A percentile compares a stretch with the other conserved stretches of the same genome.
phyloP scores from a whole-genome alignment of 805 yeast species.

The Candida stauntonica region DNA sequence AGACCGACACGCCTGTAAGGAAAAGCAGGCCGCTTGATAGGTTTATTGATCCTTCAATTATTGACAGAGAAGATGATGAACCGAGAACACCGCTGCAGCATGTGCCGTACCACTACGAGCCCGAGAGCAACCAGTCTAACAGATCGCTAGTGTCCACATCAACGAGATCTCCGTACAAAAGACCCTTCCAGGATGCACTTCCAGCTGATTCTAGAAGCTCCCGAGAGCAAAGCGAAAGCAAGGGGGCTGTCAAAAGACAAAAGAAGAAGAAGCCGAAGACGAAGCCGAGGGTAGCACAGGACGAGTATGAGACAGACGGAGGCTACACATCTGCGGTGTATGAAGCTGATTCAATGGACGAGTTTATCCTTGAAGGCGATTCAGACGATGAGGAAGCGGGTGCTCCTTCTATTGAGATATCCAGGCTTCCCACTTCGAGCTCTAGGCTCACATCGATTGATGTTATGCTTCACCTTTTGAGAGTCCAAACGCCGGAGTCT shows the following conservation, averaged over 20 bases:
- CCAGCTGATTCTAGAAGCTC: no score
- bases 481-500: constrained; percentile 5
- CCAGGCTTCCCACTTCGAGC: constrained; percentile 20
- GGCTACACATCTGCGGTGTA: not conserved
- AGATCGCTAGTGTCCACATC: constrained; percentile 12
- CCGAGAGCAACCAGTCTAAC: constrained; percentile 8
- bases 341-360: constrained; percentile 8
- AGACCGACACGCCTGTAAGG: no score
- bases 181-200: not conserved
- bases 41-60: constrained; percentile 1
- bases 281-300: no score
- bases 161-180: constrained; percentile 10
- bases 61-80: not conserved
- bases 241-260: not conserved
- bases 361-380: constrained; percentile 3
- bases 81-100: constrained; percentile 6
- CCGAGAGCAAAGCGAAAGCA: constrained; percentile 1
- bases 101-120: constrained; percentile 6
- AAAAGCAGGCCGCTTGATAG: not conserved
- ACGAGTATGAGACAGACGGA: constrained; percentile 2
- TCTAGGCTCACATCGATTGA: constrained; percentile 19
- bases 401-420: constrained; percentile 20
- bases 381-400: constrained; percentile 10
- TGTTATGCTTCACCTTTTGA: constrained; percentile 17
- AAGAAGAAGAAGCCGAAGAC: not conserved